Conservation (phyloP, 2,329 filamentous ascomycete genomes). For the Diaporthe ampelina region DNA sequence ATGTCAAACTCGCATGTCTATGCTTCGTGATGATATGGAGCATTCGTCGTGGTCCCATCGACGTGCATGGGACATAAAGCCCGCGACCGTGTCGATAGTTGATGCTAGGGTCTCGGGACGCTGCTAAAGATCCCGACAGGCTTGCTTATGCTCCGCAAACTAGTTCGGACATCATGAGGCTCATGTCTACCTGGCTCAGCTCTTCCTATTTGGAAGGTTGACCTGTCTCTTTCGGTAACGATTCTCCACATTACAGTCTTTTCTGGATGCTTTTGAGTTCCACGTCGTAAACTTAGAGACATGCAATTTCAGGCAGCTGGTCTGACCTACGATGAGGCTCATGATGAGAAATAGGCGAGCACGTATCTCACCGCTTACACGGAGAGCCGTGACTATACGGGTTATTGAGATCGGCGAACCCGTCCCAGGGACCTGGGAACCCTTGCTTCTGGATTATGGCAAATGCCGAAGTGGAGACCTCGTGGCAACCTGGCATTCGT, state of each 20-base stretch:
- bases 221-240: background rate
- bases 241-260: background rate
- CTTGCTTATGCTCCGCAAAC: background rate
- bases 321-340: background rate
- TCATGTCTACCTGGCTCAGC: background rate
- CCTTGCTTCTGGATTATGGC: constrained; percentile 12
- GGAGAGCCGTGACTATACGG: background rate
- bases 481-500: background rate
- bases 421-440: constrained; percentile 28
- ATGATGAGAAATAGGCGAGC: background rate
- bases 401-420: constrained; percentile 19
- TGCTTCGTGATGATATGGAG: background rate
- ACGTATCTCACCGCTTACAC: constrained; percentile 4
- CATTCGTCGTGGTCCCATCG: background rate
- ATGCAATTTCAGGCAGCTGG: background rate
- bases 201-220: background rate
- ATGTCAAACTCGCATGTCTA: background rate
- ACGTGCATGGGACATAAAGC: background rate
- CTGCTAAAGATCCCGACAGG: background rate
- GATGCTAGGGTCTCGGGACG: background rate
- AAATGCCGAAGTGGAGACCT: constrained; percentile 23
- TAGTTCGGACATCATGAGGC: background rate
- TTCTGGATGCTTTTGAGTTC: background rate
- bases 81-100: background rate
- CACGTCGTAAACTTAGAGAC: background rate